phyloP scores from a whole-genome alignment of 2,329 filamentous ascomycete species.

The Colletotrichum incanum region DNA sequence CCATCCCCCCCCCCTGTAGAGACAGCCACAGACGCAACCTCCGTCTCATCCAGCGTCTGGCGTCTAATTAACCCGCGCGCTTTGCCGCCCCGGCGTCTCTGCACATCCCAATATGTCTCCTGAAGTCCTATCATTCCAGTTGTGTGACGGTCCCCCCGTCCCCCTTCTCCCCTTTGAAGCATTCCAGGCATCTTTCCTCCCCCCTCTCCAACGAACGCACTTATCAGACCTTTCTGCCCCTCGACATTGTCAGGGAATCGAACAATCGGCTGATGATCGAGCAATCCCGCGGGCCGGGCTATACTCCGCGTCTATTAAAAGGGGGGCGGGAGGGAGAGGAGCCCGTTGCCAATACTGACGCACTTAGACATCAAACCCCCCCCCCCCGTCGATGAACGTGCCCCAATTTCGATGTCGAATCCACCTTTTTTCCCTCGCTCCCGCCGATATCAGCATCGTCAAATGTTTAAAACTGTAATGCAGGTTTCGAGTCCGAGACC shows the following conservation, averaged over 20 bases:
- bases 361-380: background rate
- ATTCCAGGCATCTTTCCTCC: background rate
- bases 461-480: background rate
- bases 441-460: background rate
- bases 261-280: slow-evolving; percentile 3
- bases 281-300: slow-evolving; percentile 1
- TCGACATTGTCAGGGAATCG: background rate
- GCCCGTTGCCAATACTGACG: background rate
- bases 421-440: background rate
- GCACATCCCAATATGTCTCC: background rate
- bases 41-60: background rate
- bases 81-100: background rate
- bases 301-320: slow-evolving; percentile 34
- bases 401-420: background rate
- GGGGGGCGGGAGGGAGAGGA: background rate
- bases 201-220: background rate
- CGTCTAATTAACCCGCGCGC: slow-evolving; percentile 6
- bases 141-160: background rate
- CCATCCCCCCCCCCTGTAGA: background rate
- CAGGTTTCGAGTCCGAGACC: background rate
- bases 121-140: background rate
- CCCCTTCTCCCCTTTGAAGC: background rate
- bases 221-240: background rate
- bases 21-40: background rate
- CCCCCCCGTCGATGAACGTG: background rate